Conservation (phyloP, 2,329 filamentous ascomycete species). For the Pseudopyricularia cyperi region DNA sequence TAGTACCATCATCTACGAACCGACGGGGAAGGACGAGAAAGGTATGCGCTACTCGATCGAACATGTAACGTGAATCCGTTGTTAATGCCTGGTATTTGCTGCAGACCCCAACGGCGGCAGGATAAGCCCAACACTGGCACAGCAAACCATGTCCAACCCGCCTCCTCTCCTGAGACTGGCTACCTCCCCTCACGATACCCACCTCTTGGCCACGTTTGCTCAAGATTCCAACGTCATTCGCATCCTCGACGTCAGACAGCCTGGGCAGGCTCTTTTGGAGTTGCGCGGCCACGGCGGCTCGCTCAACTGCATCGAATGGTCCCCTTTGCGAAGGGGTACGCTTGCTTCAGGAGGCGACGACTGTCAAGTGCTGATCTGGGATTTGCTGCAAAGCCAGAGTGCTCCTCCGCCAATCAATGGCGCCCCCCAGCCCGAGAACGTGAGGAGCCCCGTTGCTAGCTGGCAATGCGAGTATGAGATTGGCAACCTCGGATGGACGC, state of each 20-base stretch:
- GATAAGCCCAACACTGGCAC: constrained; percentile 61
- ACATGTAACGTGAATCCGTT: too few species aligned
- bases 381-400: constrained; percentile 59
- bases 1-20: constrained; percentile 98
- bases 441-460: constrained; percentile 55
- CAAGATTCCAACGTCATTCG: constrained; percentile 86
- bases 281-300: constrained; percentile 76
- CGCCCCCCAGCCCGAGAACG: constrained; percentile 37
- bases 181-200: constrained; percentile 88
- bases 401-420: constrained; percentile 34
- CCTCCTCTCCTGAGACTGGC: constrained; percentile 70
- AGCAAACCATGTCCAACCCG: constrained; percentile 65
- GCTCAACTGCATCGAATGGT: constrained; percentile 95
- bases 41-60: constrained; percentile 29
- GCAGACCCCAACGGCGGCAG: constrained; percentile 44
- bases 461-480: constrained; percentile 86
- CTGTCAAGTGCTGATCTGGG: constrained; percentile 85
- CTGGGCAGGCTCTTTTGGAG: constrained; percentile 87
- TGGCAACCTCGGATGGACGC: constrained; percentile 74
- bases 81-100: background rate
- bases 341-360: constrained; percentile 89
- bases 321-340: constrained; percentile 61
- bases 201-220: constrained; percentile 89
- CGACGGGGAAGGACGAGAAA: constrained; percentile 70
- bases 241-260: constrained; percentile 91